Conservation (phyloP, 2,329 filamentous ascomycete species). For the Claviceps purpurea region DNA sequence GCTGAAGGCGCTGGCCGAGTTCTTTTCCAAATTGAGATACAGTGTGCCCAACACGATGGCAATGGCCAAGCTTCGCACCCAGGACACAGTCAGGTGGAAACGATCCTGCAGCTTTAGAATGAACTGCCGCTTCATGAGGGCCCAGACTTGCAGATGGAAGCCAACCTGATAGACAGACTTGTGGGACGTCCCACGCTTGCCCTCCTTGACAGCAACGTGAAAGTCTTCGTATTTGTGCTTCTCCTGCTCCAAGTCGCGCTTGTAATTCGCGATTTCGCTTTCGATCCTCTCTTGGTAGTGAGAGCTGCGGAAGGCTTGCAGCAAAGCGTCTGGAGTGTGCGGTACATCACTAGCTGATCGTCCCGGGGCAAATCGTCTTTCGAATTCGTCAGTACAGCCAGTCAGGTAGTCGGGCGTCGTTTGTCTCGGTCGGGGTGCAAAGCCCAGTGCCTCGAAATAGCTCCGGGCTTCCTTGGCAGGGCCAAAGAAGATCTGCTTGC, state of each 20-base stretch:
- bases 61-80: slow-evolving; percentile 54
- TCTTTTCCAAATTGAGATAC: slow-evolving; percentile 56
- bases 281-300: slow-evolving; percentile 40
- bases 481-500: slow-evolving; percentile 65
- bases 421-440: slow-evolving; percentile 59
- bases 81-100: slow-evolving; percentile 61
- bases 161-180: slow-evolving; percentile 73
- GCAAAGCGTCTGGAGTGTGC: slow-evolving; percentile 51
- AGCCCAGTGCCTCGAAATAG: slow-evolving; percentile 70
- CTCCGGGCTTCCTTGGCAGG: slow-evolving; percentile 50
- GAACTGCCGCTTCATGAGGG: slow-evolving; percentile 72
- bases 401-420: slow-evolving; percentile 75
- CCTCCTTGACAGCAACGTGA: slow-evolving; percentile 58
- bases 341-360: slow-evolving; percentile 53
- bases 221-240: slow-evolving; percentile 64
- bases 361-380: slow-evolving; percentile 61
- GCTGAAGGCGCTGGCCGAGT: slow-evolving; percentile 60
- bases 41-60: slow-evolving; percentile 70
- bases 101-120: slow-evolving; percentile 77
- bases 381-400: slow-evolving; percentile 71
- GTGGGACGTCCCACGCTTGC: slow-evolving; percentile 62
- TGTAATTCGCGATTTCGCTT: slow-evolving; percentile 57
- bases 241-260: slow-evolving; percentile 47
- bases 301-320: slow-evolving; percentile 57
- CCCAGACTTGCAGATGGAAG: slow-evolving; percentile 72